Evolutionary conservation across 2,329 filamentous ascomycete species (phyloP).

Genomic region (Colletotrichum phormii): DNA sequence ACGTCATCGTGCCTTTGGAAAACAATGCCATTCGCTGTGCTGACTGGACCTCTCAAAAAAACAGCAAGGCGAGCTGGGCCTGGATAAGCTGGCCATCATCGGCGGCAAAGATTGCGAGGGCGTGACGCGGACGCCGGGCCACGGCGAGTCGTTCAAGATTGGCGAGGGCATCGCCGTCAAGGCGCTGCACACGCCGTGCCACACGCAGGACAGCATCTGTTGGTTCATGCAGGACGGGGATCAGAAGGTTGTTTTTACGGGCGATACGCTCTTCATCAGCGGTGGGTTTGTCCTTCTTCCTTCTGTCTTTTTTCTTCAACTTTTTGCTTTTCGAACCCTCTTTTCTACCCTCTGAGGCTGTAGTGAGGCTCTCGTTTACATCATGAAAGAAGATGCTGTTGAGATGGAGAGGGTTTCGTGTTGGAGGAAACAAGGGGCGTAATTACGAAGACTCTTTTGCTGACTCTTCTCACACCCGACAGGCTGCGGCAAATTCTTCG

Average conservation of each 20-base stretch:
- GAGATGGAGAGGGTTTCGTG: background rate
- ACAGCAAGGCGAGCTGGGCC: slow-evolving; percentile 59
- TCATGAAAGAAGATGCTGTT: background rate
- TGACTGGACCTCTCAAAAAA: background rate
- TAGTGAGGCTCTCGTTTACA: background rate
- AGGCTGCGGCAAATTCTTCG: slow-evolving; percentile 97
- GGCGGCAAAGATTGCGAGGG: slow-evolving; percentile 88
- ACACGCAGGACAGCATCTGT: slow-evolving; percentile 98
- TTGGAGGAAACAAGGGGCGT: background rate
- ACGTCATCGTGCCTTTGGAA: too few relatives aligned
- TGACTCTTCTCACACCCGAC: background rate
- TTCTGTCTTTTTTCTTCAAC: slow-evolving; percentile 5
- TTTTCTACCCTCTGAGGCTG: too few relatives aligned
- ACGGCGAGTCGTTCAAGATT: slow-evolving; percentile 84
- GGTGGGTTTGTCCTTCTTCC: slow-evolving; percentile 60
- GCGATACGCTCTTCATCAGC: slow-evolving; percentile 95
- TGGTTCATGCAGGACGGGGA: slow-evolving; percentile 87
- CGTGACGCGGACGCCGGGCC: slow-evolving; percentile 80
- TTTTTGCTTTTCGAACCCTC: too few relatives aligned
- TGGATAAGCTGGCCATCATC: slow-evolving; percentile 77
- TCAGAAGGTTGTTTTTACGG: slow-evolving; percentile 87
- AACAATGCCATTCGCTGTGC: too few relatives aligned
- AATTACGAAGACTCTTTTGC: background rate
- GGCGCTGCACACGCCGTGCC: slow-evolving; percentile 94
- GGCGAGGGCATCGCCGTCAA: slow-evolving; percentile 82